Conservation (phyloP, 345 rosid species). For the Psidium guajava region DNA sequence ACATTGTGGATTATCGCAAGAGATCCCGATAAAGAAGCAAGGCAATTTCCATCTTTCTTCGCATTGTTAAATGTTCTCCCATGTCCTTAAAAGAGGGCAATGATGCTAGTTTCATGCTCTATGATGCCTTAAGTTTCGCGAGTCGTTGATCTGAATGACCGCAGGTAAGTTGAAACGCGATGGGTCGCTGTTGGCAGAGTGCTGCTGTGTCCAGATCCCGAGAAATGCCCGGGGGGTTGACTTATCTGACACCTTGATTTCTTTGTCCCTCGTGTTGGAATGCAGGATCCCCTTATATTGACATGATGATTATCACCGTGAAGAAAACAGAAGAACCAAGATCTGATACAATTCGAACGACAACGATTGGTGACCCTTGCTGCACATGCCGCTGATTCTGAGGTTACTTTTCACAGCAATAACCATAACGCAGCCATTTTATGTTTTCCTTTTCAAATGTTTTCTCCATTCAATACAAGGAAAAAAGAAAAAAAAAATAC, state of each 20-base stretch:
- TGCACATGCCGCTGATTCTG: not conserved
- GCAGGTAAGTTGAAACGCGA: not conserved
- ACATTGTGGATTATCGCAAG: not conserved
- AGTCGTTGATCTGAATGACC: not conserved
- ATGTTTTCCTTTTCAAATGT: not conserved
- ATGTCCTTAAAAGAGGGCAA: not conserved
- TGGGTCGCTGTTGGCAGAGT: not conserved
- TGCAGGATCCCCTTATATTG: not conserved
- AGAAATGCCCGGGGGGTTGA: not conserved
- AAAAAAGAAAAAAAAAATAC: too few relatives aligned
- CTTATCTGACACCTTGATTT: not conserved
- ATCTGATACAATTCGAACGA: not conserved
- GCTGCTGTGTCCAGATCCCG: not conserved
- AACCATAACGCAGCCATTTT: not conserved
- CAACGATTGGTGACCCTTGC: not conserved
- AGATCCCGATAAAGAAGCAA: not conserved
- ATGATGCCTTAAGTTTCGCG: not conserved
- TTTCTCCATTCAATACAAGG: not conserved
- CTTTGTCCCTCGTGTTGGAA: not conserved
- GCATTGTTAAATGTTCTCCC: not conserved
- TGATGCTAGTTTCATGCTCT: not conserved
- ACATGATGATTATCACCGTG: not conserved
- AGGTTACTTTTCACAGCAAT: not conserved
- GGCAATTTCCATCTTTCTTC: not conserved
- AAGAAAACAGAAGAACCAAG: not conserved